These are phyloP conservation scores for Simmondsia chinensis DNA, from an alignment of 148 eudicot genomes.

Conservation along the genomic window DNA sequence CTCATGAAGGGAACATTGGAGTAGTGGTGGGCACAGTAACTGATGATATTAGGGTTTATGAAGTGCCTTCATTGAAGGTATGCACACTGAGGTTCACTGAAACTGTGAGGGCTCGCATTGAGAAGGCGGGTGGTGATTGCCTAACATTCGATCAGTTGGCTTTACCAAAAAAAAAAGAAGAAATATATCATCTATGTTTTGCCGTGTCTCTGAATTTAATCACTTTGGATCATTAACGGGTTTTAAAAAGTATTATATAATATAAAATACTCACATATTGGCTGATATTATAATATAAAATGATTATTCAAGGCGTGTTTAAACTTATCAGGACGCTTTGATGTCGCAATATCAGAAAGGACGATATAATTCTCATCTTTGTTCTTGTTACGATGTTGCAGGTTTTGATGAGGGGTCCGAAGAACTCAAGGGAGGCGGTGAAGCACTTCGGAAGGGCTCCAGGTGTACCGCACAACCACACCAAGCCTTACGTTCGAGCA, in stretches of 20 bases:
- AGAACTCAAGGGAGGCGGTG: slow-evolving; percentile 83
- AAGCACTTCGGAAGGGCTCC: slow-evolving; percentile 93
- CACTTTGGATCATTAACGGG: no score
- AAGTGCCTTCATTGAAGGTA: slow-evolving; percentile 68
- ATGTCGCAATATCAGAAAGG: no score
- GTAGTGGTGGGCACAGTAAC: slow-evolving; percentile 75
- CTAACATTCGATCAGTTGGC: slow-evolving; percentile 88
- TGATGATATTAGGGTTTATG: slow-evolving; percentile 57
- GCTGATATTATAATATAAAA: no score
- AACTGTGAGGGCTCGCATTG: slow-evolving; percentile 87
- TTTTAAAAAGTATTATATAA: no score
- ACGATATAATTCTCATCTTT: no score
- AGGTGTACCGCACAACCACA: slow-evolving; percentile 94
- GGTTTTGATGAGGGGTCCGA: slow-evolving; percentile 92
- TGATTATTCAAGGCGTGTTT: no score
- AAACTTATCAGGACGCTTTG: no score
- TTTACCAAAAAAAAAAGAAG: slow-evolving; percentile 86
- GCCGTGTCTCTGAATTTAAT: neutral
- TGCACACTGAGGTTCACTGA: slow-evolving; percentile 83
- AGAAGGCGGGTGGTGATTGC: slow-evolving; percentile 90
- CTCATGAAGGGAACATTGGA: slow-evolving; percentile 47
- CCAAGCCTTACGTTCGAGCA: slow-evolving; percentile 81
- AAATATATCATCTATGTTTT: neutral
- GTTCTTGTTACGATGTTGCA: slow-evolving; percentile 10
- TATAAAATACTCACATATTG: no score